phyloP scores from a whole-genome alignment of 2,329 filamentous ascomycete species.

The Microdochium paspali region DNA sequence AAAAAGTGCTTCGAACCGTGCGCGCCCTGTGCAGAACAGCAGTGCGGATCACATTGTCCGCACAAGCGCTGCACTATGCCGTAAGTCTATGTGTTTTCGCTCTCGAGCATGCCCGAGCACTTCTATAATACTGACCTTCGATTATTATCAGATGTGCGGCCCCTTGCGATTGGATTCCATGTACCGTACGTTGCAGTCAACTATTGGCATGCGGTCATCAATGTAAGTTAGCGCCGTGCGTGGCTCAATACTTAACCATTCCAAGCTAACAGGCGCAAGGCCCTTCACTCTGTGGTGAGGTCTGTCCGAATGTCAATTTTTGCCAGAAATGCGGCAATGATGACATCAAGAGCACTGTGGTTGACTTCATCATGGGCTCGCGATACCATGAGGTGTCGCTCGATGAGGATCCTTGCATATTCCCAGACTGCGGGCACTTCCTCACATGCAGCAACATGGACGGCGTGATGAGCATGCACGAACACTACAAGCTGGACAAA shows the following conservation, averaged over 20 bases:
- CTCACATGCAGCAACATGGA: constrained; percentile 52
- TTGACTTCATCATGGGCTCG: constrained; percentile 47
- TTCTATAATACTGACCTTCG: not conserved
- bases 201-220: constrained; percentile 48
- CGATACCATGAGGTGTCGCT: constrained; percentile 49
- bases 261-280: constrained; percentile 6
- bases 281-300: constrained; percentile 56
- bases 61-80: constrained; percentile 36
- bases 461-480: constrained; percentile 43
- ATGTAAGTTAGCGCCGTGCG: constrained; percentile 26
- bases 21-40: constrained; percentile 44
- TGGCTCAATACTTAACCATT: not conserved
- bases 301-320: constrained; percentile 38
- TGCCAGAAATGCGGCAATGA: constrained; percentile 47
- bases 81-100: constrained; percentile 6
- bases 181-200: constrained; percentile 46
- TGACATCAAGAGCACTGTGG: constrained; percentile 32
- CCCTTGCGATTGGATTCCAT: constrained; percentile 59
- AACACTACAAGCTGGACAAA: constrained; percentile 34
- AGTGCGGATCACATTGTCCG: constrained; percentile 44
- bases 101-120: too few relatives aligned
- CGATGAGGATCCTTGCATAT: constrained; percentile 49
- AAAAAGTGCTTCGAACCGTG: constrained; percentile 51
- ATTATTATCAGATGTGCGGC: constrained; percentile 39
- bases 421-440: constrained; percentile 56